Evolutionary conservation across 2,329 filamentous ascomycete species (phyloP), one percentile per base, ranked within the genome.

Genomic region (Chrysoporthe puriensis): DNA sequence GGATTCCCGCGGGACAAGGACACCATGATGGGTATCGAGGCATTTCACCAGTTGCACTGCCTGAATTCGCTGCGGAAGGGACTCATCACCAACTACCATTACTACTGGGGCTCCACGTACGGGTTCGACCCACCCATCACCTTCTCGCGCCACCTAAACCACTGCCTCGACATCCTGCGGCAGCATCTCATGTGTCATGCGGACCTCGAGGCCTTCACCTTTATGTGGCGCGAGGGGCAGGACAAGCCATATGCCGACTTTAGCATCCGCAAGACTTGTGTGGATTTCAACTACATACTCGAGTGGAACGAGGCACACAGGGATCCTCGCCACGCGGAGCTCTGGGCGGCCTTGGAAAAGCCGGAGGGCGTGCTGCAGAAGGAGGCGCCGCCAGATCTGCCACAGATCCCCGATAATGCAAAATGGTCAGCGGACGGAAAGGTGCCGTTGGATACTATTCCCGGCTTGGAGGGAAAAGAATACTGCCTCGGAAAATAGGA

Each of bases 11-110:
- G n/a, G 18, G 57, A 60, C 7, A 60, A 44, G 57, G 36, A 40
- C 40, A 36, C 43, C 13, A 60, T 60, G 57, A 60, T 60, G 57
- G 57, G 57, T n/a, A 66, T 66, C 50, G 64, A 66, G 34, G 64
- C 52, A 42, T 66, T 66, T 21, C 64, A 66, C 59, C 64, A 66
- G 48, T 36, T 66, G 18, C 64, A 66, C 59, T 66, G 64, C n/a
- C 64, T 66, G 40, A 62, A 66, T 42, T 36, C 59, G 21, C 36
- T 66, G n/a, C 64, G 59, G 5, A 66, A 66, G 64, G 56, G 42
- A 3, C 50, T 66, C 43, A 34, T 62, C 64, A 42, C 52, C 26
- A 40, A 63, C 13, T 56, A 66, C 52, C 43, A 66, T 46, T 63
- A 63, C 59, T 48, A 59, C 16, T 59, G 50, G 26, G 48, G 64